phyloP scores from a whole-genome alignment of 768 basidiomycete species.

The Kwoniella heveanensis region DNA sequence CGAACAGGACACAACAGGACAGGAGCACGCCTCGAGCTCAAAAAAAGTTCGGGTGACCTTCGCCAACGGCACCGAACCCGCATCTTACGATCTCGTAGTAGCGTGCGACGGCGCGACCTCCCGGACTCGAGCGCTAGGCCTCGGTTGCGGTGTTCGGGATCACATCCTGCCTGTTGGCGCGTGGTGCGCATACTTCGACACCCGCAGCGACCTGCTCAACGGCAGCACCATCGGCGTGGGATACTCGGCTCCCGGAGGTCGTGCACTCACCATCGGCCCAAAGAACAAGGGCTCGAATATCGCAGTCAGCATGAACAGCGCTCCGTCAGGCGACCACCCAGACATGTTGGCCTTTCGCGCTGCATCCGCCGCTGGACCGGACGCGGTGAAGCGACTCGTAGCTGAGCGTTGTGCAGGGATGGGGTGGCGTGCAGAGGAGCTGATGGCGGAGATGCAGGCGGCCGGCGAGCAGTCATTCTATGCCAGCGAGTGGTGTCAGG shows the following conservation, averaged over 20 bases:
- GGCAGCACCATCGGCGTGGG: neutral
- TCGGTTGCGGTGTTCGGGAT: slow-evolving; percentile 11
- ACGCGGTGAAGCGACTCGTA: slow-evolving; percentile 12
- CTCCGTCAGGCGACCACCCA: slow-evolving; percentile 32
- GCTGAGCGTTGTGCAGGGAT: slow-evolving; percentile 13
- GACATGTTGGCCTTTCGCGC: slow-evolving; percentile 9
- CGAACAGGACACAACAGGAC: too few species aligned
- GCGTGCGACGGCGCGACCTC: slow-evolving; percentile 34
- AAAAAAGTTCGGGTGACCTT: neutral
- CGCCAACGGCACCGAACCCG: neutral
- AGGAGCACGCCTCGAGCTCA: too few species aligned
- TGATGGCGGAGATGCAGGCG: slow-evolving; percentile 22
- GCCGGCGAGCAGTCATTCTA: slow-evolving; percentile 34
- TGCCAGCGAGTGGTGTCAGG: slow-evolving; percentile 20
- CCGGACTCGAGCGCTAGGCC: slow-evolving; percentile 12
- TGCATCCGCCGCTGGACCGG: slow-evolving; percentile 21
- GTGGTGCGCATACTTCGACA: slow-evolving; percentile 4
- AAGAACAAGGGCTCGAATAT: slow-evolving; percentile 9
- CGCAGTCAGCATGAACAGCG: slow-evolving; percentile 13
- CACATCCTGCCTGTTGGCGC: neutral
- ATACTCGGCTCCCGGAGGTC: neutral
- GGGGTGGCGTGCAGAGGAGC: slow-evolving; percentile 33
- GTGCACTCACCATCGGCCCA: neutral
- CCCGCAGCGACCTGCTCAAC: neutral
- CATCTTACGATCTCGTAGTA: slow-evolving; percentile 32